Evolutionary conservation across 306 rosid genomes (phyloP).

Genomic region (Pueraria montana): DNA sequence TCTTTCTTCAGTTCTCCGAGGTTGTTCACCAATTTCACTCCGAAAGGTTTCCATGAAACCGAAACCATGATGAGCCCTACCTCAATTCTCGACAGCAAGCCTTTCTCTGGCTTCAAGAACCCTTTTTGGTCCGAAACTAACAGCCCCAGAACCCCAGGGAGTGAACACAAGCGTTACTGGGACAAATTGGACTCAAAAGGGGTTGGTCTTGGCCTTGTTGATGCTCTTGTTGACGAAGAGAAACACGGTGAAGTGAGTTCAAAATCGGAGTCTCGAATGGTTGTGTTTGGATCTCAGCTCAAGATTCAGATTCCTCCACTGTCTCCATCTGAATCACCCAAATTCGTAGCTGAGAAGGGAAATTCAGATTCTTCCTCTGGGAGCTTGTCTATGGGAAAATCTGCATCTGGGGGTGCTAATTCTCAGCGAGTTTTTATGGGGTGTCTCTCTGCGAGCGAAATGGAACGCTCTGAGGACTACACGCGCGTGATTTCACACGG

Average conservation of each 20-base stretch:
- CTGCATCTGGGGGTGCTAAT: constrained; percentile 47
- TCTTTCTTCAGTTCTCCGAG: constrained; percentile 72
- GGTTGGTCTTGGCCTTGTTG: constrained; percentile 86
- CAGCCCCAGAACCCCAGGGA: constrained; percentile 57
- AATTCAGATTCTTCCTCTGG: no score
- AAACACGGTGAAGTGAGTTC: constrained; percentile 47
- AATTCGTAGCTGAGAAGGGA: constrained; percentile 44
- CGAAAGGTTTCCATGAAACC: constrained; percentile 62
- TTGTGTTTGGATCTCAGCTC: constrained; percentile 85
- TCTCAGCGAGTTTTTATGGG: constrained; percentile 57
- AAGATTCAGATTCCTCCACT: constrained; percentile 75
- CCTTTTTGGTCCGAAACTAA: constrained; percentile 70
- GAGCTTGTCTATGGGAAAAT: no score
- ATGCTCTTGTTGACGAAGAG: constrained; percentile 67
- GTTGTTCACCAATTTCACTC: constrained; percentile 63
- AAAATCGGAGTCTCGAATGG: constrained; percentile 62
- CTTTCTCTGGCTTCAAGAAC: constrained; percentile 64
- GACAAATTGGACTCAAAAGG: constrained; percentile 66
- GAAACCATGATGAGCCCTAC: constrained; percentile 84
- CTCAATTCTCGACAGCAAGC: constrained; percentile 77
- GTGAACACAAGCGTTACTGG: constrained; percentile 68
- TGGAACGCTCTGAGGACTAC: constrained; percentile 90
- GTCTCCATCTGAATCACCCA: constrained; percentile 51
- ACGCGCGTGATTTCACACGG: constrained; percentile 85
- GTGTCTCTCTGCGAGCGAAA: constrained; percentile 72